Evolutionary conservation across 768 basidiomycete species (phyloP).

Genomic region (Podaxis sp.): DNA sequence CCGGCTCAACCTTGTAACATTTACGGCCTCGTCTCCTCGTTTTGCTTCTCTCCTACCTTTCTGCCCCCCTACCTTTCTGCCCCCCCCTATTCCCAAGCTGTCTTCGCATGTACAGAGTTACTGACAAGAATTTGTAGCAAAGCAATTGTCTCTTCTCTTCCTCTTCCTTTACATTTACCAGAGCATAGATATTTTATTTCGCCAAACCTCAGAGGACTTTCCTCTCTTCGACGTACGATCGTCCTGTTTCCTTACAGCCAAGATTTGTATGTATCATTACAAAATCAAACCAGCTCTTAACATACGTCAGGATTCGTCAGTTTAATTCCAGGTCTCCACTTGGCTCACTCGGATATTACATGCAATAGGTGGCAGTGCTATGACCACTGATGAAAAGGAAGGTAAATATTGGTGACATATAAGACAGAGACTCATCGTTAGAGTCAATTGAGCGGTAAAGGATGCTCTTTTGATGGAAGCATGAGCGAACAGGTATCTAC

Average conservation of each 20-base stretch:
- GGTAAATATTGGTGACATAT: constrained; percentile 5
- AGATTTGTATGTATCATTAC: too few relatives aligned
- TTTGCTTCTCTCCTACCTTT: not conserved
- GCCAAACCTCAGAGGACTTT: not conserved
- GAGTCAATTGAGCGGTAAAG: constrained; percentile 1
- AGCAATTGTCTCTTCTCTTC: not conserved
- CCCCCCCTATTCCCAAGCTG: not conserved
- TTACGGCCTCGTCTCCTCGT: not conserved
- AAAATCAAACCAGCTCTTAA: too few relatives aligned
- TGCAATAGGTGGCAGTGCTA: not conserved
- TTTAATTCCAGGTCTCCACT: not conserved
- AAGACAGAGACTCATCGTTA: not conserved
- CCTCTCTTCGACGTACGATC: too few relatives aligned
- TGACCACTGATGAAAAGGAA: not conserved
- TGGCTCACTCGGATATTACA: not conserved
- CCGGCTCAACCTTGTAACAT: constrained; percentile 1
- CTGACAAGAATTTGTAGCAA: constrained; percentile 13
- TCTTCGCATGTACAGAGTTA: not conserved
- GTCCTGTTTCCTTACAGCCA: too few relatives aligned
- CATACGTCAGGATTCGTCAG: too few relatives aligned
- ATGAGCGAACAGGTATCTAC: not conserved
- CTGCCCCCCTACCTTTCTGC: not conserved
- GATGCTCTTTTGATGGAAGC: constrained; percentile 6
- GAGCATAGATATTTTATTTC: not conserved
- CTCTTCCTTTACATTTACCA: not conserved